These are phyloP conservation scores for Friedmanniomyces simplex DNA, from an alignment of 495 filamentous ascomycete genomes.

Conservation along the genomic window DNA sequence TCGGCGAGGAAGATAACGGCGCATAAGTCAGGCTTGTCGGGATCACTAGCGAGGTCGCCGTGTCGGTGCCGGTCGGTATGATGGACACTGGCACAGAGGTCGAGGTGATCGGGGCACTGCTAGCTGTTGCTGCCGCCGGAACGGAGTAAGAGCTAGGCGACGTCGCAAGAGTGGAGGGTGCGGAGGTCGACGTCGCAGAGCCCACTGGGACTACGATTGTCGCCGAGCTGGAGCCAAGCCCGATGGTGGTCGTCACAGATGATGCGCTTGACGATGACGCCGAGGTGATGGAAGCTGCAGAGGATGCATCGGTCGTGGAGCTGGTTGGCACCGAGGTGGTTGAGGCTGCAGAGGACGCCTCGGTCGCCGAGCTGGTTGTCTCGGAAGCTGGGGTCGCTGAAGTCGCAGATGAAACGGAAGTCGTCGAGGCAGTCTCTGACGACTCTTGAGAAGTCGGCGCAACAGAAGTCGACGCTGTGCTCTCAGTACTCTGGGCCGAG, in stretches of 20 bases:
- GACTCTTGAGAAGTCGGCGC: no score
- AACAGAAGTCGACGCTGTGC: not conserved
- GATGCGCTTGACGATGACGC: not conserved
- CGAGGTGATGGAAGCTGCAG: not conserved
- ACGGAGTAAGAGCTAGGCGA: not conserved
- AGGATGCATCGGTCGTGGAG: not conserved
- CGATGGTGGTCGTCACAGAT: not conserved
- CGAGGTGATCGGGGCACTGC: not conserved
- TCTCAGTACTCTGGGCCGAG: not conserved
- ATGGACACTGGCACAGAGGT: conserved; percentile 19
- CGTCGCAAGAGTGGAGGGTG: not conserved
- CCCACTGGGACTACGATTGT: not conserved
- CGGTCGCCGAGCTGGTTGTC: not conserved
- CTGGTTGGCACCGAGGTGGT: not conserved
- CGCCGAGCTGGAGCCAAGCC: conserved; percentile 9
- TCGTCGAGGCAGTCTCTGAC: not conserved
- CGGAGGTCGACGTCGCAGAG: not conserved
- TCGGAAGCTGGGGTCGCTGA: not conserved
- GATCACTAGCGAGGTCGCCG: conserved; percentile 16
- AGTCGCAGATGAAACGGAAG: not conserved
- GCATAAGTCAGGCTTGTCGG: conserved; percentile 27
- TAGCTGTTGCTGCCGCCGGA: not conserved
- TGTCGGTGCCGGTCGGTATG: conserved; percentile 28
- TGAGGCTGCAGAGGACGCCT: not conserved
- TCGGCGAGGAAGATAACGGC: conserved; percentile 11